Base-by-base conservation (phyloP, 228 moss, liverwort and hornwort species). In the Sphagnum fallax region DNA sequence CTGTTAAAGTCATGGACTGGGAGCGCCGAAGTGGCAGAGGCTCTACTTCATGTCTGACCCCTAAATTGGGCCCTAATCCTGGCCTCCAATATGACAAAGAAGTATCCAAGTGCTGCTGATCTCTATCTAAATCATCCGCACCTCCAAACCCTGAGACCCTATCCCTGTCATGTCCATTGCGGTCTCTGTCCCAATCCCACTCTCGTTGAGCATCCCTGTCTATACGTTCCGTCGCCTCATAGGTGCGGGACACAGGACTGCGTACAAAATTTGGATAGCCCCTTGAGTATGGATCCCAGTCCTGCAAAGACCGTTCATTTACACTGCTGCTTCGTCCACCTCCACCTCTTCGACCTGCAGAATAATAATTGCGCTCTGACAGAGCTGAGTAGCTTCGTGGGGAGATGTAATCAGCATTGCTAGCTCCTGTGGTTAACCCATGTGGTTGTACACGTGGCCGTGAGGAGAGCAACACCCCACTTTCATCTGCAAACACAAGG, bases 191-290 rank as follows among this genome's bases (percentile, higher is more conserved):
- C 79, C 93, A 80, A 58, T 98, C 98, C 91, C 97, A 91, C 68
- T 96, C 96, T 62, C 96, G 32, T 32, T 84, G 49, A 84, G 84
- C 53, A 61, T 82, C 86, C 67, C 86, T 75, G 60, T 86, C 86
- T 67, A 72, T 78, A 16, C 97, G 85, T 52, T 97, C 97, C 67
- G 88, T 63, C 47, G 86, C 86, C 52, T 93, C 93, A 16, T 88
- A 32, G 32, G 32, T 85, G 62, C 97, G 91, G 67, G 93, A 93
- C 5, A 78, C 75, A 13, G 91, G 76, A 49, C 91, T 98, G 64
- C 93, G 93, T 67, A 90, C 93, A 90, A 98, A 98, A 82, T 87
- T 93, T 69, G 88, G 81, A 65, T 98, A 98, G 6, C 87, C 90
- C 53, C 93, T 88, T 64, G 97, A 79, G 66, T 88, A 91, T 49